Base-by-base conservation (phyloP, 1,284 basidiomycete species). In the Trichosporon sp. region DNA sequence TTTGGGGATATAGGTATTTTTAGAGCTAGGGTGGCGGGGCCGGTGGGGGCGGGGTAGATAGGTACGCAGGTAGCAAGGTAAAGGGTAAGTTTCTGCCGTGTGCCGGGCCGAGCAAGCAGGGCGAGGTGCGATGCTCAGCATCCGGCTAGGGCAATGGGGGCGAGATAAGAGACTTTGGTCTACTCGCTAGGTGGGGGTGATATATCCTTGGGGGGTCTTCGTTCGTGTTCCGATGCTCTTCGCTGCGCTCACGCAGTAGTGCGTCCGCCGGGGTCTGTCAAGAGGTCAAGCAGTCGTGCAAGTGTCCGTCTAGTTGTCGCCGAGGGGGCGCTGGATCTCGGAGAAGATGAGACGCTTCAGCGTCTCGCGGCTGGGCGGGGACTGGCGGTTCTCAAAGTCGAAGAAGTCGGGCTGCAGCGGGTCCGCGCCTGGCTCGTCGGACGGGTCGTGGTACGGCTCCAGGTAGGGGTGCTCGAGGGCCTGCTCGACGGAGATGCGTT, bases 401-500 rank as follows among this genome's bases (percentile, higher is more conserved):
- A 97, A 97, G 84, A 96, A 96, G 16, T 89, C 90, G 7, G 93
- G 90, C 71, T 92, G 91, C 12, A 96, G 87, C 0, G 91, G 90
- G 72, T 89, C 87, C 0, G 93, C 92, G 1, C 88, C 88, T 0
- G 93, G 93, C 81, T 96, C 94, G 81, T 97, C 94, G 26, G 89
- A 88, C 2, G 91, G 90, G 80, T 97, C 94, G 77, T 96, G 94
- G 81, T 96, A 96, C 0, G 93, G 90, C 90, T 91, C 89, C 26
- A 99, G 87, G 83, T 98, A 99, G 0, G 96, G 94, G 84, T 98
- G 97, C 75, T 89, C 88, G 68, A 98, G 86, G 1, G 96, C 95
- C 73, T 96, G 92, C 67, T 91, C 90, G 40, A 94, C 96, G 70
- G 92, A 91, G 77, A 98, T 96, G 38, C 96, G 89, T 79, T 91